phyloP scores from a whole-genome alignment of 2,329 filamentous ascomycete genomes.

The Chrysoporthe cubensis region DNA sequence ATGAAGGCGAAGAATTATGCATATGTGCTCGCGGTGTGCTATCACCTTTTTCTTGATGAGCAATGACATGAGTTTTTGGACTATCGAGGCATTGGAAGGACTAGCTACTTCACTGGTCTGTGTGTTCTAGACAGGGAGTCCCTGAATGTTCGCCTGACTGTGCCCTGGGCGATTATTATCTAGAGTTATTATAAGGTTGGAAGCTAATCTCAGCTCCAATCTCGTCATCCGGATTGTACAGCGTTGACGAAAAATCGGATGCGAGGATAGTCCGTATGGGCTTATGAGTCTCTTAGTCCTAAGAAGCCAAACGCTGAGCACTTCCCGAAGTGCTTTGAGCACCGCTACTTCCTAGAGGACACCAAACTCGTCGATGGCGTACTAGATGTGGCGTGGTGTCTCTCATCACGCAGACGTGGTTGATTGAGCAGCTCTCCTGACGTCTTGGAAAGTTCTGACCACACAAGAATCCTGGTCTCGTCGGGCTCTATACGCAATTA shows the following conservation, averaged over 20 bases:
- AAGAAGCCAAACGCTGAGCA: neutral
- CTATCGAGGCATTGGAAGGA: neutral
- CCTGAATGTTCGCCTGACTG: constrained; percentile 9
- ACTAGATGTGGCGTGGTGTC: neutral
- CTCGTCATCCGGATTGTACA: constrained; percentile 16
- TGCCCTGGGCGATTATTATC: neutral
- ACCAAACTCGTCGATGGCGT: neutral
- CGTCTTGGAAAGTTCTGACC: constrained; percentile 23
- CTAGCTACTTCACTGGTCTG: neutral
- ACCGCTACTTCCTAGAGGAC: neutral
- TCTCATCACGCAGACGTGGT: neutral
- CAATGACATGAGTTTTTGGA: neutral
- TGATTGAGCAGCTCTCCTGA: constrained; percentile 17
- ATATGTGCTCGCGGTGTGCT: neutral
- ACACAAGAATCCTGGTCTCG: constrained; percentile 20
- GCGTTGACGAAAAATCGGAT: neutral
- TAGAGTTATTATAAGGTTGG: neutral
- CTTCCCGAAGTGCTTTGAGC: neutral
- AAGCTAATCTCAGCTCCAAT: constrained; percentile 26
- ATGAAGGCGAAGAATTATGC: neutral
- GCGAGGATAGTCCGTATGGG: constrained; percentile 13
- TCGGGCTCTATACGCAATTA: constrained; percentile 19
- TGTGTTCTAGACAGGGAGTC: neutral
- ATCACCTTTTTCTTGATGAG: neutral
- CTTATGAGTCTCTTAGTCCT: neutral